Evolutionary conservation across 257 asterid genomes (phyloP), one percentile per base, ranked within the genome.

Genomic region (Forsythia suspensa): DNA sequence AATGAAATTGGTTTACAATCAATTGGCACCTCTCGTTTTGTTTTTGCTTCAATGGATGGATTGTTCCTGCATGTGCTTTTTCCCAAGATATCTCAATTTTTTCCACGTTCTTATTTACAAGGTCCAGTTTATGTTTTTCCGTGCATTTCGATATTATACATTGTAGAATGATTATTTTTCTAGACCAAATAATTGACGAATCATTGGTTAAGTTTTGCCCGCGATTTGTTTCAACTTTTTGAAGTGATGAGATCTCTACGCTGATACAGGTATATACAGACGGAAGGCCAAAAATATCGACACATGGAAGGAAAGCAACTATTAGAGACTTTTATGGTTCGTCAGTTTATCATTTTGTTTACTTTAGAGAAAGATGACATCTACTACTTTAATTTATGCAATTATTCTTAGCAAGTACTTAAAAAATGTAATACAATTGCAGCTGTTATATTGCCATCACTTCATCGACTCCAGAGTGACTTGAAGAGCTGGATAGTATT

Each of bases 371-470:
- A 61, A 61, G 18, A 61, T 46, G 29, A 18, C 44, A 65, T 42
- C 20, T 8, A 18, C 7, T 16, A 4, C 15, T 44, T 37, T 43
- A 24, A 70, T 36, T 3, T 41, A 34, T 11, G 2, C 57, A 10
- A 41, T 42, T 51, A 0, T 5, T 76, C 79, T 76, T 44, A 43
- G 38, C 59, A 34, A 76, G 13, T 67, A 69, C 66, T 73, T 75
- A 48, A 46, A 43, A 73, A 20, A 69, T 36, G 40, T 63, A 40
- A 66, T 10, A 21, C 87, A 76, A 61, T 84, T 75, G 78, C 93
- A 93, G 99, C 94, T 71, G 84, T 95, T 74, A 93, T 95, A 89
- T 76, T 93, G 83, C 99, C 98, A 2, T 89, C 97, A 37, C 94
- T 95, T 46, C 86, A 90, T 84, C 94, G 89, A 82, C 97, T 95